phyloP scores from a whole-genome alignment of 805 yeast species.

The Lipomyces spencermartinsiae region DNA sequence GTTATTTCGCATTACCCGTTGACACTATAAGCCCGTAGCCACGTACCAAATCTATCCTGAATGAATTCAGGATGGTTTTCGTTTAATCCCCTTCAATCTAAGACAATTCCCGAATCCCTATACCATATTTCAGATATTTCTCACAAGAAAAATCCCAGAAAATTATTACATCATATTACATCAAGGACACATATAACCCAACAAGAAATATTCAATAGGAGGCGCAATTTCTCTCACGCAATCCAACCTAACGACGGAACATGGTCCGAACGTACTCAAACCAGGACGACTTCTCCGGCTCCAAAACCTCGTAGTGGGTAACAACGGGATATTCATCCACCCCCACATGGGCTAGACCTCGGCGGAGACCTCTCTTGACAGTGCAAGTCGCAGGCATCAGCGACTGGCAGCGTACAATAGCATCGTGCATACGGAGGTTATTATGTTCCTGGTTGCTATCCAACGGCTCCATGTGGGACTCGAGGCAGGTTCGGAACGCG shows the following conservation, averaged over 20 bases:
- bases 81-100: not conserved
- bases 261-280: not conserved
- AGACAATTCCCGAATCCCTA: not conserved
- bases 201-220: not conserved
- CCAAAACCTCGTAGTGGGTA: not conserved
- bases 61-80: not conserved
- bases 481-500: not conserved
- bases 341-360: no score
- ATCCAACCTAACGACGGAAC: not conserved
- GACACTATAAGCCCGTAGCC: not conserved
- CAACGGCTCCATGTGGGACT: not conserved
- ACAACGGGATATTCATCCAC: no score
- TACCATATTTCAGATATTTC: not conserved
- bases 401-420: conserved; percentile 1
- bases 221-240: not conserved
- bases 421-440: not conserved
- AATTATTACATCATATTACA: no score
- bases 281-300: conserved; percentile 4
- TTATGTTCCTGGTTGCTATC: not conserved
- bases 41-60: not conserved
- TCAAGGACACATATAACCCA: not conserved
- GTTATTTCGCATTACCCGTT: not conserved
- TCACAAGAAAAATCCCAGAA: not conserved
- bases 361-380: not conserved
- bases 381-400: not conserved